phyloP scores from a whole-genome alignment of 2,329 filamentous ascomycete genomes.

The Aspergillus ruber region DNA sequence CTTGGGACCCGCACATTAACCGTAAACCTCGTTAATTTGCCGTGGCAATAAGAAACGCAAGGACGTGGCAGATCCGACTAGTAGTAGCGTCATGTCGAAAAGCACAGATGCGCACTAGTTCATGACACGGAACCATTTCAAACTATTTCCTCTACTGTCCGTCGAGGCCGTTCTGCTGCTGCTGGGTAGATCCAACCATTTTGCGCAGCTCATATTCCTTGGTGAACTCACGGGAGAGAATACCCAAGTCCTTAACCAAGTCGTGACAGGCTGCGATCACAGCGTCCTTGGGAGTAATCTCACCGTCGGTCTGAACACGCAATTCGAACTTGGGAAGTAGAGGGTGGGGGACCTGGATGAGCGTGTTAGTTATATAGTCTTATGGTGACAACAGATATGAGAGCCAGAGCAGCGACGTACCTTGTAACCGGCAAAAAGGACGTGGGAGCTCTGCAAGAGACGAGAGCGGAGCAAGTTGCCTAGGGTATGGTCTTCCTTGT shows the following conservation, averaged over 20 bases:
- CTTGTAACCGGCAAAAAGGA: slow-evolving; percentile 90
- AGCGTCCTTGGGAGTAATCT: slow-evolving; percentile 80
- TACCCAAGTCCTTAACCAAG: slow-evolving; percentile 72
- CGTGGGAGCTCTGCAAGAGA: slow-evolving; percentile 74
- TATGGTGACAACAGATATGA: slow-evolving; percentile 14
- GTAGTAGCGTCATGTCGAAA: not conserved
- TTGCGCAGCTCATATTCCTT: slow-evolving; percentile 86
- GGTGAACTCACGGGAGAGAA: slow-evolving; percentile 79
- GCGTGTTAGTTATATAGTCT: not conserved
- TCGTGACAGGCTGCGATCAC: slow-evolving; percentile 74
- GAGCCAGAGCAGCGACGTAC: slow-evolving; percentile 43
- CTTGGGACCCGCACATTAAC: not conserved
- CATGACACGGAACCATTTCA: slow-evolving; percentile 9
- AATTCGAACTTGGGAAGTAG: slow-evolving; percentile 56
- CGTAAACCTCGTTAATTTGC: slow-evolving; percentile 1
- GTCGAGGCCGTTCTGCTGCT: slow-evolving; percentile 30
- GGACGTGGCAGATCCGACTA: too few species aligned
- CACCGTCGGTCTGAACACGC: slow-evolving; percentile 86
- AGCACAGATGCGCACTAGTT: not conserved
- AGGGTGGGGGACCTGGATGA: slow-evolving; percentile 37
- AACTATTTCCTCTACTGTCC: slow-evolving; percentile 3
- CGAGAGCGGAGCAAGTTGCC: slow-evolving; percentile 83
- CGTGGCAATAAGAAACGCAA: slow-evolving; percentile 1
- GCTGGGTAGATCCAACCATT: slow-evolving; percentile 65
- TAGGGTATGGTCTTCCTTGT: slow-evolving; percentile 95